These are phyloP conservation scores for Cairneyella variabilis DNA, from an alignment of 495 filamentous ascomycete species.

Conservation along the genomic window DNA sequence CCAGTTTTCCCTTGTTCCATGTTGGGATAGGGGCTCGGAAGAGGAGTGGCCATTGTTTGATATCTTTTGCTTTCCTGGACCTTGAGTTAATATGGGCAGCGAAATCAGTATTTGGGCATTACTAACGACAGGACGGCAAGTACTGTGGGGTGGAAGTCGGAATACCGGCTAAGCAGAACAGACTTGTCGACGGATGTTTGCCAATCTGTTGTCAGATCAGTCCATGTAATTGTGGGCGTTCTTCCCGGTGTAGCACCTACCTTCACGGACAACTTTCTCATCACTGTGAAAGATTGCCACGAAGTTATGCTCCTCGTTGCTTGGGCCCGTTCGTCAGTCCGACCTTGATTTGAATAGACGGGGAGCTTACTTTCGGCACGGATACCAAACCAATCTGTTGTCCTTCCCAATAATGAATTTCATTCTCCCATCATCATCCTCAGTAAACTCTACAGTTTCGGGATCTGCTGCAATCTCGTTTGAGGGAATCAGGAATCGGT, in stretches of 20 bases:
- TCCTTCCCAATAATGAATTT: constrained; percentile 27
- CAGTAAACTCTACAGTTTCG: constrained; percentile 26
- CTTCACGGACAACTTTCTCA: constrained; percentile 15
- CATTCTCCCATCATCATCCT: constrained; percentile 30
- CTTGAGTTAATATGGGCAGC: no score
- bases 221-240: neutral
- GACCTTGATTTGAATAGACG: neutral
- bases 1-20: constrained; percentile 36
- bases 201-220: constrained; percentile 25
- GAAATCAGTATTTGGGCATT: neutral
- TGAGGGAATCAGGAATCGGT: constrained; percentile 43
- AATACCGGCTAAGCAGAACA: constrained; percentile 21
- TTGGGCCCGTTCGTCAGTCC: constrained; percentile 10
- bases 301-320: constrained; percentile 40
- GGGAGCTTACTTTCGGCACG: constrained; percentile 35
- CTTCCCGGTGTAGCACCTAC: constrained; percentile 13
- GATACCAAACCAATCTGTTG: constrained; percentile 39
- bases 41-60: constrained; percentile 44
- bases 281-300: constrained; percentile 37
- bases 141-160: constrained; percentile 24
- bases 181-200: constrained; percentile 28
- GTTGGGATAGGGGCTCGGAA: constrained; percentile 30
- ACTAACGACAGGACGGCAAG: constrained; percentile 24
- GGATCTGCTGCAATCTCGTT: constrained; percentile 32
- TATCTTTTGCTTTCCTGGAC: constrained; percentile 32